A percentile compares a stretch with the other conserved stretches of the same genome.
Evolutionary conservation across 768 basidiomycete genomes (phyloP).

Genomic region (Tricholoma sp.): DNA sequence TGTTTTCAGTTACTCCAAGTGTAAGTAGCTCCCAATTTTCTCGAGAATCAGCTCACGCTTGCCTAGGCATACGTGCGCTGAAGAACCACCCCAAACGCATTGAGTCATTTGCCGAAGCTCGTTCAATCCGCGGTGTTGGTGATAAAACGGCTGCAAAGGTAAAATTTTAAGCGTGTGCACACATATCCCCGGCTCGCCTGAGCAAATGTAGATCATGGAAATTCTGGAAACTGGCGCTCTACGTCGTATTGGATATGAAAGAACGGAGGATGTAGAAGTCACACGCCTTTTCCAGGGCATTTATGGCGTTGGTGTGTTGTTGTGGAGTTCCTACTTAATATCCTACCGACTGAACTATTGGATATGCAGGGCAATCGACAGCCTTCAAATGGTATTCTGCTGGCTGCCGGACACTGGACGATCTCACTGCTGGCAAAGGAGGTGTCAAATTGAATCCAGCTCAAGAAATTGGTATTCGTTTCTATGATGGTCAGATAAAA

Average conservation of each 20-base stretch:
- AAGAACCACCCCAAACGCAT: constrained; percentile 55
- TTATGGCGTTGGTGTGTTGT: constrained; percentile 74
- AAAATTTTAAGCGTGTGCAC: background rate
- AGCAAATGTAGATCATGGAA: constrained; percentile 61
- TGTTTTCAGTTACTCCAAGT: constrained; percentile 59
- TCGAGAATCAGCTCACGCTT: background rate
- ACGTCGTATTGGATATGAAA: constrained; percentile 61
- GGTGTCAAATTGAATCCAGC: constrained; percentile 54
- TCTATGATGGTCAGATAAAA: constrained; percentile 55
- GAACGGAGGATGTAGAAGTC: constrained; percentile 55
- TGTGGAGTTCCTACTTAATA: no score
- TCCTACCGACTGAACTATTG: background rate
- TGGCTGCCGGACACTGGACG: constrained; percentile 77
- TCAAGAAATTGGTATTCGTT: constrained; percentile 65
- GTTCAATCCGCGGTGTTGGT: constrained; percentile 56
- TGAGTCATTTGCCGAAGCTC: constrained; percentile 53
- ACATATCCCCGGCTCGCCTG: background rate
- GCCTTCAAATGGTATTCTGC: constrained; percentile 71
- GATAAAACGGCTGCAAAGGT: constrained; percentile 75
- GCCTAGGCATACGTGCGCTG: constrained; percentile 54
- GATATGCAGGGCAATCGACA: constrained; percentile 46
- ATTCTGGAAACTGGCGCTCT: constrained; percentile 74
- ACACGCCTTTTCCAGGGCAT: constrained; percentile 68
- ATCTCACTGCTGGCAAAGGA: constrained; percentile 54
- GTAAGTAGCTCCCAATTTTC: constrained; percentile 31